Conservation (phyloP, 441 rosid species). For the Syzygium syzygioides region DNA sequence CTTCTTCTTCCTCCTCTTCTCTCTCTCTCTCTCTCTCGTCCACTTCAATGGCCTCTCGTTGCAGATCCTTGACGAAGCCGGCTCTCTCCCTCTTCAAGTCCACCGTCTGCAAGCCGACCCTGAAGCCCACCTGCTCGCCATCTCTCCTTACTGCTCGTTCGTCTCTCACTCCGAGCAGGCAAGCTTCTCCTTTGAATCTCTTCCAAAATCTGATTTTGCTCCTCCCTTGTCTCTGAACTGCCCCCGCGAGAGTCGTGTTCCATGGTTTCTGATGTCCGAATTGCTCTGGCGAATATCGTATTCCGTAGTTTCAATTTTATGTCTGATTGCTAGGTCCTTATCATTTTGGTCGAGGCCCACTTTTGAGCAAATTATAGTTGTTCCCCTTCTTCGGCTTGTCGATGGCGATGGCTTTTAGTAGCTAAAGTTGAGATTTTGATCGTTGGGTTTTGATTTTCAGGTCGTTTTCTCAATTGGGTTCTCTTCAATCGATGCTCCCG, state of each 20-base stretch:
- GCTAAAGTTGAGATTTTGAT: conserved; percentile 2
- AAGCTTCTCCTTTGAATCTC: background rate
- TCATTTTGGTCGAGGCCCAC: background rate
- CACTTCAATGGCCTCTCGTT: conserved; percentile 58
- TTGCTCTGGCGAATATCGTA: background rate
- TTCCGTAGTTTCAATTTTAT: background rate
- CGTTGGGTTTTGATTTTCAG: conserved; percentile 30
- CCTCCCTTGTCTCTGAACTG: background rate
- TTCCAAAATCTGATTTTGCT: background rate
- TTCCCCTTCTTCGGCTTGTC: background rate
- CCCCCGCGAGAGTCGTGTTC: background rate
- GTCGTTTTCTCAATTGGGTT: conserved; percentile 54
- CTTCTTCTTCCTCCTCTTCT: background rate
- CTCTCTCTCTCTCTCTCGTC: background rate
- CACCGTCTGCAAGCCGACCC: conserved; percentile 40
- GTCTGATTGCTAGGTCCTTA: background rate
- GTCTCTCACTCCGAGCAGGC: conserved; percentile 48
- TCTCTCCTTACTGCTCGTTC: conserved; percentile 34
- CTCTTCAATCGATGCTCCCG: conserved; percentile 77
- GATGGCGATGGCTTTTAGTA: background rate
- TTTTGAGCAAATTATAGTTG: background rate
- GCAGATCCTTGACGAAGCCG: conserved; percentile 60
- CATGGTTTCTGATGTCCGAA: too few relatives aligned
- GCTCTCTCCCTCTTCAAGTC: conserved; percentile 46
- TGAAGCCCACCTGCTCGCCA: conserved; percentile 32